Conservation (phyloP, 352 stramenopile species). For the Phytopythium kandeliae region DNA sequence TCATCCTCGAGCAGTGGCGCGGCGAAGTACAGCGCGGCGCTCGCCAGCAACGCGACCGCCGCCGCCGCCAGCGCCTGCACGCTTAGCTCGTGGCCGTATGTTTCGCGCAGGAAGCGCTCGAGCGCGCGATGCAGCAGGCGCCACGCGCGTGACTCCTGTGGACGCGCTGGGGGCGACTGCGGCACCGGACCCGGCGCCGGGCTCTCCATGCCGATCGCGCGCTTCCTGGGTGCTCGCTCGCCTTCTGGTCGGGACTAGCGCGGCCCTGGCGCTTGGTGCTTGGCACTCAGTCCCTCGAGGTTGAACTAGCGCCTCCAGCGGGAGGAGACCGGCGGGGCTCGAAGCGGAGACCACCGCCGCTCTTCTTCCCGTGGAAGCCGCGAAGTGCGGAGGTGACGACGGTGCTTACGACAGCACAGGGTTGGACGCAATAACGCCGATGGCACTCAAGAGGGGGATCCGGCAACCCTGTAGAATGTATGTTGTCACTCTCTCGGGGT, state of each 20-base stretch:
- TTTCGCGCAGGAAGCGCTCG: constrained; percentile 39
- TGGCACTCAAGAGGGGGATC: neutral
- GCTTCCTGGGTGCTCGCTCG: neutral
- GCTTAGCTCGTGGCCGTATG: constrained; percentile 46
- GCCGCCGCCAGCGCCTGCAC: constrained; percentile 45
- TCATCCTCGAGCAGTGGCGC: constrained; percentile 47
- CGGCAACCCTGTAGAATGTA: neutral
- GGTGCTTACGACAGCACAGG: constrained; percentile 2
- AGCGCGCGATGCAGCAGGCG: constrained; percentile 26
- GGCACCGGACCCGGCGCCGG: neutral
- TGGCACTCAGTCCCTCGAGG: neutral
- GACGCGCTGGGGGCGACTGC: neutral
- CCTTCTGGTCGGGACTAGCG: too few species aligned
- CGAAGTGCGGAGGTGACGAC: neutral
- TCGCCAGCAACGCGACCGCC: constrained; percentile 44
- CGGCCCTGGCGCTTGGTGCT: too few species aligned
- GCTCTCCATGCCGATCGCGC: neutral
- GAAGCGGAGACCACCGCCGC: too few species aligned
- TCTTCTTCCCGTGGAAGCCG: too few species aligned
- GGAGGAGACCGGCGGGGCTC: neutral
- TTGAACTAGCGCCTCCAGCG: too few species aligned
- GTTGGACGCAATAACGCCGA: neutral
- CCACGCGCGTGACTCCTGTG: neutral
- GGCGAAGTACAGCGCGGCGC: constrained; percentile 45
- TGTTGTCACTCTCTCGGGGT: neutral